Base-by-base conservation (phyloP, 2,329 filamentous ascomycete genomes). In the Endothia cerciana region DNA sequence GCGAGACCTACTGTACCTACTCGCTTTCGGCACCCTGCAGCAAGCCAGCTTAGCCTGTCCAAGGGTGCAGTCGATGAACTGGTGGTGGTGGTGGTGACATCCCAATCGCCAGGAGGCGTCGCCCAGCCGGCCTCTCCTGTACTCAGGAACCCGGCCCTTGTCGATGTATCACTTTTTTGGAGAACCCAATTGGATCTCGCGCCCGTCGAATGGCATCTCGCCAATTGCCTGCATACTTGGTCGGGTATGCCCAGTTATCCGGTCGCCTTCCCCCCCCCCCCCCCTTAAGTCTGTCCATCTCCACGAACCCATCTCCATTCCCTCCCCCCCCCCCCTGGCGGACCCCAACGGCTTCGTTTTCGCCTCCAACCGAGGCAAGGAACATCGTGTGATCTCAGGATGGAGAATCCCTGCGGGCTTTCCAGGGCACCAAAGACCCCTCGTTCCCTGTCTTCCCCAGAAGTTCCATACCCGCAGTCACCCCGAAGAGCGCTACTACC, bases 401-500 rank as follows among this genome's bases (percentile, higher is more conserved):
- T 64, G 65, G 65, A 58, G 33, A 58, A 58, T 28, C 33, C 57
- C 38, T 59, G 57, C 40, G 60, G n/a, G 25, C 15, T 51, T 41
- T 47, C 57, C 59, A 60, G 36, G 33, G 41, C 28, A 47, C 7
- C 45, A 62, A 25, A 28, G 51, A 53, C 36, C 49, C 65, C 59
- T 67, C 60, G 57, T 51, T 53, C 65, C 65, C 63, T 67, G 65
- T 67, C 63, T 67, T 67, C 65, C 65, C 65, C 65, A 62, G 65
- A 67, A 56, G 57, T 67, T 60, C 57, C 19, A 25, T 55, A 40
- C 60, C 60, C 45, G 47, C 60, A 40, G 13, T 62, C 59, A 58
- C 43, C 63, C 53, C 63, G 59, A 49, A 60, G 25, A 47, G 65
- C 51, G 51, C 33, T 45, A 56, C 25, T 43, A 41, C 58, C 63